Base-by-base conservation (phyloP, 495 filamentous ascomycete species). In the Annulohypoxylon moriforme region DNA sequence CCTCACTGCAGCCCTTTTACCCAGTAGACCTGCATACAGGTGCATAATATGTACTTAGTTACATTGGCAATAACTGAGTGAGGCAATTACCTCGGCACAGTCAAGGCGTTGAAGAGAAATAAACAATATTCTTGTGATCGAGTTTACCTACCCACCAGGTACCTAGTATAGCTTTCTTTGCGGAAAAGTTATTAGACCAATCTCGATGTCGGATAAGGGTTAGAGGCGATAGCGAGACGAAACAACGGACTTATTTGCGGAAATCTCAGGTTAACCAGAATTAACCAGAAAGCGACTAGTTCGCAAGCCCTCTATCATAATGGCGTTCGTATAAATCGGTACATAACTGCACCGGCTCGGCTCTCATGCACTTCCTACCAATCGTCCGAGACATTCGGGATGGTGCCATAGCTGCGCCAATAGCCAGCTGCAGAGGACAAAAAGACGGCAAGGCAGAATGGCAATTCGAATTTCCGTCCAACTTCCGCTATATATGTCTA, bases 331-430 rank as follows among this genome's bases (percentile, higher is more conserved):
- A 38, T 20, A 49, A 13, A 47, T 44, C 20, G 34, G 22, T 27
- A 52, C 22, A 29, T 52, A 52, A 11, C 22, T 52, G 22, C 18
- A 34, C 56, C 62, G 52, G 53, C 20, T 65, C 50, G 62, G 50
- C 62, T 47, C 38, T 49, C 25, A 25, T 47, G 49, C 40, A 11
- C 38, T 53, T 59, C 40, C 11, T 59, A 25, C 53, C 36, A 68
- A 59, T 53, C 24, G 55, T 31, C 55, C 64, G 33, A 67, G 64
- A 60, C 64, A 67, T 68, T 67, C 47, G 47, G 56, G 57, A 46
- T 60, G 44, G 40, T 52, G 56, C 50, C 49, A 46, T 56, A 44
- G 36, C 36, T 14, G 36, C 36, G 36, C 40, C n/a, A 42, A n/a
- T n/a, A n/a, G n/a, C 13, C 18, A 38, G 50, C 40, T 56, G 38